Percentiles rank a stretch among this genome's conserved stretches.
Conservation (phyloP, 331 rosid species). For the Phaseolus coccineus region DNA sequence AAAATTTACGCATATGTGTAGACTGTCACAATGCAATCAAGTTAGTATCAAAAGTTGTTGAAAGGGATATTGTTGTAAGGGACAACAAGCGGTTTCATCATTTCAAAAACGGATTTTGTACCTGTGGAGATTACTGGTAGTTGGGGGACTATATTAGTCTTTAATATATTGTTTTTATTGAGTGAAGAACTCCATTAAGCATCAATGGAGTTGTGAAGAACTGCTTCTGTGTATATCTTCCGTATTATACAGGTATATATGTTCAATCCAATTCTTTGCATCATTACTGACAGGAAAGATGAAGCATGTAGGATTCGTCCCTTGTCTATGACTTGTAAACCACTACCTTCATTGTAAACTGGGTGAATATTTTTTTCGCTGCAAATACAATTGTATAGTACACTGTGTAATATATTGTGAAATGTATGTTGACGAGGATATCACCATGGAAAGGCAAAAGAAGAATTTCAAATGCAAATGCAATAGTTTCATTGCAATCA, state of each 20-base stretch:
- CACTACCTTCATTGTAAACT: not conserved
- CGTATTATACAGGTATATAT: not conserved
- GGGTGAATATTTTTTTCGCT: not conserved
- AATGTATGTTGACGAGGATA: not conserved
- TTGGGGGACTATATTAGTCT: slow-evolving; percentile 14
- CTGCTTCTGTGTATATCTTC: not conserved
- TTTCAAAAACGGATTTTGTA: slow-evolving; percentile 75
- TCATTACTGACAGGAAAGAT: not conserved
- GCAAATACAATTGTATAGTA: not conserved
- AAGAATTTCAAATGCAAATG: slow-evolving; percentile 3
- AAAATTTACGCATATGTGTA: slow-evolving; percentile 78
- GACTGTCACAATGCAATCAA: slow-evolving; percentile 90
- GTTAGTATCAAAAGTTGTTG: slow-evolving; percentile 65
- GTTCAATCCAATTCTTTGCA: slow-evolving; percentile 3
- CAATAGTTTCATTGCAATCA: not conserved
- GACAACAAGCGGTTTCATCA: slow-evolving; percentile 89
- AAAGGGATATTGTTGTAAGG: slow-evolving; percentile 73
- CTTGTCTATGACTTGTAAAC: not conserved
- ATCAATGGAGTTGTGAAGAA: not conserved
- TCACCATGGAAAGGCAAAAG: not conserved
- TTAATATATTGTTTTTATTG: not conserved
- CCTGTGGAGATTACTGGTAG: slow-evolving; percentile 90
- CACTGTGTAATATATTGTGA: not conserved
- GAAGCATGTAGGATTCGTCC: not conserved
- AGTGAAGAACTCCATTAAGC: not conserved